These are phyloP conservation scores for Pseudogymnoascus sp. DNA, from an alignment of 2,329 filamentous ascomycete genomes.

Conservation along the genomic window DNA sequence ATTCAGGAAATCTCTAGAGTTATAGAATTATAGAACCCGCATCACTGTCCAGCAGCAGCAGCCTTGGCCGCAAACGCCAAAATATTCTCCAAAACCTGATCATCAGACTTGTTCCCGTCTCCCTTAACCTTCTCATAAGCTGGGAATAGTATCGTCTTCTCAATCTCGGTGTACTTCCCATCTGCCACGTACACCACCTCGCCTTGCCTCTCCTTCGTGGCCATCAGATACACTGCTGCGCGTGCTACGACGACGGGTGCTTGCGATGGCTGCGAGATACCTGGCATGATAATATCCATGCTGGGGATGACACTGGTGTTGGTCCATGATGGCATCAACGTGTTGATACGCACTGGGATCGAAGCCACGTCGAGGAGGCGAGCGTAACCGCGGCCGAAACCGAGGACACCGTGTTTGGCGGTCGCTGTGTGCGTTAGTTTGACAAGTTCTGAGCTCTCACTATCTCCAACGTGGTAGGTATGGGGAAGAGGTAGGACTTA, in stretches of 20 bases:
- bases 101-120: constrained; percentile 28
- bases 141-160: constrained; percentile 35
- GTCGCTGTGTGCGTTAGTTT: constrained; percentile 29
- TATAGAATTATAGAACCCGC: background rate
- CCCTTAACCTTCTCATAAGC: constrained; percentile 28
- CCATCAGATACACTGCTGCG: constrained; percentile 41
- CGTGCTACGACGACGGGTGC: constrained; percentile 38
- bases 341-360: constrained; percentile 46
- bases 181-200: constrained; percentile 42
- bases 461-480: background rate
- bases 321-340: constrained; percentile 47
- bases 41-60: background rate
- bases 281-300: constrained; percentile 30
- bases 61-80: constrained; percentile 5
- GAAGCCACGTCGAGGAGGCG: constrained; percentile 29
- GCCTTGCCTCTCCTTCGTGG: constrained; percentile 38
- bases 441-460: background rate
- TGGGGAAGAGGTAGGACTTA: constrained; percentile 19
- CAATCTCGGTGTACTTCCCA: constrained; percentile 44
- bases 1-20: background rate
- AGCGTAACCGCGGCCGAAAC: constrained; percentile 41
- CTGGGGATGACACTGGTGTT: constrained; percentile 38
- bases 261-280: constrained; percentile 36
- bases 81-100: constrained; percentile 28
- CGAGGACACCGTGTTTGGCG: constrained; percentile 46